Evolutionary conservation across 257 asterid species (phyloP), one percentile per base, ranked within the genome.

Genomic region (Scutellaria galericulata): DNA sequence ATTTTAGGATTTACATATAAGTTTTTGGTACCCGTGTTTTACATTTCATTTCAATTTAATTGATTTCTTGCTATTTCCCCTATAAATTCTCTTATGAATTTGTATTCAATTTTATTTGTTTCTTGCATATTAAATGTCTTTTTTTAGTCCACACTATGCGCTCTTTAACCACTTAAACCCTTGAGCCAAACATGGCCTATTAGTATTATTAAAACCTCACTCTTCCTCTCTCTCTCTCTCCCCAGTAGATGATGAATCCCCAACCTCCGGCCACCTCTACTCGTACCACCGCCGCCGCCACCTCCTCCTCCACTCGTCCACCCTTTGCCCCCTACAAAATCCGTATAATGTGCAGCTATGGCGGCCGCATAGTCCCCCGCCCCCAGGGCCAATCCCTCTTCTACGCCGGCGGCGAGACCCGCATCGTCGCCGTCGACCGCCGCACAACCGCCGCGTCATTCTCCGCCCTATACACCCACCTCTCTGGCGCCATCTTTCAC

Each of bases 321-420:
- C 86, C 93, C 58, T 55, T 79, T 11, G 41, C 76, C 51, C 72
- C 86, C 51, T 52, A 81, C 31, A 93, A 89, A 64, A 80, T 91
- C 82, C 96, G 96, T 3, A 84, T 93, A n/a, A 85, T 93, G 96
- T 91, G 96, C 81, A 93, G 98, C 87, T 87, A 89, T 72, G 93
- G 92, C 64, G 97, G 98, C 22, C 93, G 85, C 83, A 86, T 93
- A 50, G 83, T 91, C 20, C 96, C 97, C 48, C 96, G 97, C 47
- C 89, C 97, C 1, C 88, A 85, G 76, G 82, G 66, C 72, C 91
- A 90, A 76, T 78, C 87, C 37, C 96, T 91, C 35, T 79, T 79
- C 78, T 93, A 93, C 75, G 87, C 90, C 77, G 96, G 94, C 79
- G 97, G 96, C 40, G 97, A 91, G 37, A 85, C 89, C 39, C 92